Percentiles rank a stretch among this genome's conserved stretches.
Evolutionary conservation across 495 filamentous ascomycete genomes (phyloP).

Genomic region (Aspergillus funiculosus): DNA sequence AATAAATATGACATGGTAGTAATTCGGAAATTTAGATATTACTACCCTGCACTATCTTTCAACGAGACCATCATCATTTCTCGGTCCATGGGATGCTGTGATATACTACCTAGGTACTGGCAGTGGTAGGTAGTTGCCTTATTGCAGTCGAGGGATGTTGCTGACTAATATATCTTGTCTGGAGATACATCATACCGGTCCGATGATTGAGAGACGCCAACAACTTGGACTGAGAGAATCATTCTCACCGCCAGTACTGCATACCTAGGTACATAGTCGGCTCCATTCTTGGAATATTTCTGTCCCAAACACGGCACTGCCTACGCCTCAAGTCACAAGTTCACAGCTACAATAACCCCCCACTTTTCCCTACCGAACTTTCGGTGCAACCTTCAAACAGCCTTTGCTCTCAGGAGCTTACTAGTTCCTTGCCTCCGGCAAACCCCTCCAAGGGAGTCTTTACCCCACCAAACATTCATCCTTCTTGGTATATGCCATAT

Average conservation of each 20-base stretch:
- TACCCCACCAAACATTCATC: conserved; percentile 32
- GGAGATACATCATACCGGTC: conserved; percentile 12
- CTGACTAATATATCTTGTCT: conserved; percentile 11
- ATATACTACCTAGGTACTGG: too few relatives aligned
- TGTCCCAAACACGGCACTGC: conserved; percentile 8
- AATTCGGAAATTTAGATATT: too few relatives aligned
- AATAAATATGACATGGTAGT: too few relatives aligned
- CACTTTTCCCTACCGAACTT: conserved; percentile 8
- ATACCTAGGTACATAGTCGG: conserved; percentile 1
- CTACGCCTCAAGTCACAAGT: neutral
- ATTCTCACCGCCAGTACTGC: conserved; percentile 31
- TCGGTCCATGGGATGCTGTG: too few relatives aligned
- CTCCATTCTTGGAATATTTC: conserved; percentile 4
- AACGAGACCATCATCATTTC: too few relatives aligned
- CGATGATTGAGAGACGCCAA: conserved; percentile 16
- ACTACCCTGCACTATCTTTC: too few relatives aligned
- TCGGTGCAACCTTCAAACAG: conserved; percentile 10
- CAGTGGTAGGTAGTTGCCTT: too few relatives aligned
- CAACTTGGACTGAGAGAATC: conserved; percentile 12
- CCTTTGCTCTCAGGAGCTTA: conserved; percentile 10
- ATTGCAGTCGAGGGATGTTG: too few relatives aligned
- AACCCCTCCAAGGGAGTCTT: conserved; percentile 26
- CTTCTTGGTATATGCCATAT: conserved; percentile 7
- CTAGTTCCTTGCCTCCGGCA: conserved; percentile 15
- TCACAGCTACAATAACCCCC: conserved; percentile 5